Conservation (phyloP, 441 rosid species). For the Capsella rubella region DNA sequence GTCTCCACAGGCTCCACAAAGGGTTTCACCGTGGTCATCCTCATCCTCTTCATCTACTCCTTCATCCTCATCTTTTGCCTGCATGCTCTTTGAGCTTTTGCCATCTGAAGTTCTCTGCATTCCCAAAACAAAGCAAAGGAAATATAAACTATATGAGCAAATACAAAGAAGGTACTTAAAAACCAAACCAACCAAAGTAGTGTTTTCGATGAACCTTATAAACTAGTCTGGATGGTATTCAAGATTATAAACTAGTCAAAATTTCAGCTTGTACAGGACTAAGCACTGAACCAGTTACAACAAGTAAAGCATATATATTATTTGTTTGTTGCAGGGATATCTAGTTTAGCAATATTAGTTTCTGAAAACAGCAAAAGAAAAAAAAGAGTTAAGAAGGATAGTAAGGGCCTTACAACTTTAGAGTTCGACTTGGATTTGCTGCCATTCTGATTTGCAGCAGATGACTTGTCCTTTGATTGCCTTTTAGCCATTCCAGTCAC, state of each 20-base stretch:
- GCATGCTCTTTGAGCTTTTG: constrained; percentile 49
- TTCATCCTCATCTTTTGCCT: constrained; percentile 64
- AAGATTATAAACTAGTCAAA: neutral
- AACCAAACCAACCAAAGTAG: constrained; percentile 7
- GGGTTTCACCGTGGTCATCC: constrained; percentile 74
- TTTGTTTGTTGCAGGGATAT: neutral
- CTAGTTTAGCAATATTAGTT: neutral
- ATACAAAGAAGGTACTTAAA: constrained; percentile 9
- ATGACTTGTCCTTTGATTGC: constrained; percentile 42
- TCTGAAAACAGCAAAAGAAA: neutral
- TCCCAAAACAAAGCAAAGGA: neutral
- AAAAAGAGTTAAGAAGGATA: constrained; percentile 8
- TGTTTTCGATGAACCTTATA: neutral
- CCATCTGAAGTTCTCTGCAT: constrained; percentile 46
- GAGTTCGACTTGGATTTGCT: constrained; percentile 61
- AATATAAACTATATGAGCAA: neutral
- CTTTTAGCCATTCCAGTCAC: constrained; percentile 55
- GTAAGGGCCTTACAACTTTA: constrained; percentile 44
- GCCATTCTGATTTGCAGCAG: constrained; percentile 56
- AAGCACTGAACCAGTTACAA: neutral
- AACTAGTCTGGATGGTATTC: neutral
- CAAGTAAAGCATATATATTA: neutral
- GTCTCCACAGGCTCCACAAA: constrained; percentile 79
- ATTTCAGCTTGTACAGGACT: neutral
- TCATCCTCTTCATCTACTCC: constrained; percentile 71